Base-by-base conservation (phyloP, 768 basidiomycete species). In the Royoungia palumana region DNA sequence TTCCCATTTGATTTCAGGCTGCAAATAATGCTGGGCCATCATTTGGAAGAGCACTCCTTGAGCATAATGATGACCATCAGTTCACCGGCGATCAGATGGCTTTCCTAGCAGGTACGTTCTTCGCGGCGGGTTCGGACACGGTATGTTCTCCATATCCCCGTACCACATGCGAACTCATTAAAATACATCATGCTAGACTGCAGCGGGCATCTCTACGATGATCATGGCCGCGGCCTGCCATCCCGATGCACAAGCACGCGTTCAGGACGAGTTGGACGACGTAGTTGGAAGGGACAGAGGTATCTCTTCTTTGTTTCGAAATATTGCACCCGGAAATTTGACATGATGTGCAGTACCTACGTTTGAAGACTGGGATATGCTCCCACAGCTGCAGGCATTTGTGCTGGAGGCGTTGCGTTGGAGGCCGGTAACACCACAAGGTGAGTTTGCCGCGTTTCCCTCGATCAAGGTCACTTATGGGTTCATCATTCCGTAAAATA, bases 71-170 rank as follows among this genome's bases (percentile, higher is more conserved):
- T 1, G 72, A 76, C 41, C 73, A 78, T 22, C 72, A 72, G 11
- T 70, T 82, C 2, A 71, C 77, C 5, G 70, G 75, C 44, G 67
- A 75, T 46, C 80, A 83, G 53, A 72, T 73, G 4, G 73, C 80
- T 0, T 83, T 81, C 58, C 72, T 83, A 17, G 78, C 76, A 1
- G 82, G 82, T 1, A 72, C 72, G 28, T 74, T 83, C 68, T 83
- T 82, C 48, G 80, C 79, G 21, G 81, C 81, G 10, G 81, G 81
- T 4, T 73, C 75, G 0, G 80, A 81, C 52, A 82, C 82, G 22
- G 70, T 63, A 40, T 37, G 61, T 38, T 17, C n/a, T 22, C 6
- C 25, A n/a, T 10, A 13, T 17, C 6, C 13, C 10, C 6, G 9
- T 37, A 14, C 7, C 17, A 19, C 16, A 16, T 21, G 13, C 16